A percentile compares a stretch with the other conserved stretches of the same genome.
Conservation (phyloP, 2,329 filamentous ascomycete genomes). For the Nemania serpens region DNA sequence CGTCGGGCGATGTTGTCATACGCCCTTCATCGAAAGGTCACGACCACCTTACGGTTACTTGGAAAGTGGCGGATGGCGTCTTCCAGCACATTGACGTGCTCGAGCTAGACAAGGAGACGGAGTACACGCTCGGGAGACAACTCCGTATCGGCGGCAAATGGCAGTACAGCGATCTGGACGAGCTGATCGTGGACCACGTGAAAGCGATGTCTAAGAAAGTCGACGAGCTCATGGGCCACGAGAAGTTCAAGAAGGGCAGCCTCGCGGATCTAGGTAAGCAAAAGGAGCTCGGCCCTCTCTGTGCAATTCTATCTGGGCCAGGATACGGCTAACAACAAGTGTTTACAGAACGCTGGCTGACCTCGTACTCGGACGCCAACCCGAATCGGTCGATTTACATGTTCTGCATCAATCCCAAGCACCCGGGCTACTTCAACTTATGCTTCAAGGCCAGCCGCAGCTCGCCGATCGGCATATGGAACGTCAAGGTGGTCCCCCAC, state of each 20-base stretch:
- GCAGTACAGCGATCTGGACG: slow-evolving; percentile 93
- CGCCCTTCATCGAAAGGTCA: slow-evolving; percentile 93
- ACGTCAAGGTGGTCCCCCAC: slow-evolving; percentile 88
- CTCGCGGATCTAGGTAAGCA: slow-evolving; percentile 81
- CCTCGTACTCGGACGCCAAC: slow-evolving; percentile 94
- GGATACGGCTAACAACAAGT: slow-evolving; percentile 31
- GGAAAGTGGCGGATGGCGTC: slow-evolving; percentile 96
- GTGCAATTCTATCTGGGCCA: background rate
- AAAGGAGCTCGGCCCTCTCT: slow-evolving; percentile 48
- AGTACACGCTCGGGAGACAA: slow-evolving; percentile 88
- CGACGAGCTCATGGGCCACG: slow-evolving; percentile 91
- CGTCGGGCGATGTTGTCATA: slow-evolving; percentile 89
- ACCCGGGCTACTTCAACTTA: slow-evolving; percentile 92
- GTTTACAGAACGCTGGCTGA: slow-evolving; percentile 88
- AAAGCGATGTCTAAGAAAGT: slow-evolving; percentile 98
- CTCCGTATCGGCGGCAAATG: slow-evolving; percentile 87
- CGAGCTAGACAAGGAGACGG: slow-evolving; percentile 94
- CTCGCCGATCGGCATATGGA: slow-evolving; percentile 76
- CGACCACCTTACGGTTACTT: slow-evolving; percentile 94
- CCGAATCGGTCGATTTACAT: slow-evolving; percentile 91
- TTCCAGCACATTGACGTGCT: slow-evolving; percentile 98
- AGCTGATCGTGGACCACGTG: slow-evolving; percentile 95
- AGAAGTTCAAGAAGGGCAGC: slow-evolving; percentile 87
- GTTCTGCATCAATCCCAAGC: slow-evolving; percentile 91
- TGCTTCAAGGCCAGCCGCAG: slow-evolving; percentile 91